Evolutionary conservation across 352 stramenopile species (phyloP), one percentile per base, ranked within the genome.

Genomic region (Thraustotheca clavata): DNA sequence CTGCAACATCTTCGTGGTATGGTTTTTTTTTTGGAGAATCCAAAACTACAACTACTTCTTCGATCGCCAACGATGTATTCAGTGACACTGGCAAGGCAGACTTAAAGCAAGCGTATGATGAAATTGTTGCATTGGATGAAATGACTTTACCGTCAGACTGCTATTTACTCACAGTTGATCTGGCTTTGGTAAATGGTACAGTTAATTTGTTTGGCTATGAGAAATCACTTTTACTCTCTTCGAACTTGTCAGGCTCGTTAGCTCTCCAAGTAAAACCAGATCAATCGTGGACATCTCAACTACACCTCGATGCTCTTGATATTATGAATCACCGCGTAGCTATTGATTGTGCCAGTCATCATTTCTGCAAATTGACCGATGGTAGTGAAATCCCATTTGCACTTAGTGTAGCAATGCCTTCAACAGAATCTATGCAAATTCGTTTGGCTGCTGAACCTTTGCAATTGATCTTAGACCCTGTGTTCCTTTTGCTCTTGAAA

Each of bases 91-190:
- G 83, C 3, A 76, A 79, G 12, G 80, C 79, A 32, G 76, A 83
- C 50, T 36, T 92, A 36, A 83, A 87, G 40, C 71, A 88, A 40
- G 83, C 81, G 7, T 92, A 90, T 49, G 73, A 90, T 52, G 79
- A 90, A 70, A 78, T 72, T 4, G 74, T 87, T 14, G 70, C 75
- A 39, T 83, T 88, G 49, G 72, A 80, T 20, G 71, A 73, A 34
- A 67, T 61, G 18, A 71, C 72, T 55, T 76, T 90, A 1, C 83
- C 80, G 0, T 63, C 61, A 11, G 82, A 83, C 26, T 92, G 81
- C 69, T 88, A 88, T 38, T 65, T 92, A 9, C 62, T 90, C 22
- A 73, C 81, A 0, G 59, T 89, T 31, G 80, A 87, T 52, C 67
- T 92, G n/a, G 71, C 87, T 36, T 69, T 92, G 24, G 71, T 68